Percentiles rank a stretch among this genome's conserved stretches.
These are phyloP conservation scores for Wickerhamiella lipophila DNA, from an alignment of 805 yeast genomes.

Conservation along the genomic window DNA sequence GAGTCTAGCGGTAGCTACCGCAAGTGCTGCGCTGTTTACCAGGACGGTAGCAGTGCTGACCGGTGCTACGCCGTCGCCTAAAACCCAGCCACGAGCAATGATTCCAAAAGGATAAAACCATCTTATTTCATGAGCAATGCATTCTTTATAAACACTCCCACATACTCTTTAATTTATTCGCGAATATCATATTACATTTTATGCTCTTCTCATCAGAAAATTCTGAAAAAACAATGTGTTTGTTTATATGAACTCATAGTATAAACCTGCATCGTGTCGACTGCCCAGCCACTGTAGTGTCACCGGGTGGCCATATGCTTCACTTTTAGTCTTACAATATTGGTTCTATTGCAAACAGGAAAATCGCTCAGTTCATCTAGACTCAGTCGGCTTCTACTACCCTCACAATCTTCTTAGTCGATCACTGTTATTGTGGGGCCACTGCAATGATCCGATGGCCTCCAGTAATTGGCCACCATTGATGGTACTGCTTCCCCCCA, in stretches of 20 bases:
- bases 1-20: not conserved
- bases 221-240: too few relatives aligned
- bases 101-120: not conserved
- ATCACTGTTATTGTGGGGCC: conserved; percentile 7
- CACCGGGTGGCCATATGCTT: too few relatives aligned
- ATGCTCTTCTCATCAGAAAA: too few relatives aligned
- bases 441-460: not conserved
- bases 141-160: not conserved
- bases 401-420: not conserved
- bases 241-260: too few relatives aligned
- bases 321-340: too few relatives aligned
- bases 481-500: conserved; percentile 60
- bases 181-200: too few relatives aligned
- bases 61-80: conserved; percentile 6
- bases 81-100: not conserved
- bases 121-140: not conserved
- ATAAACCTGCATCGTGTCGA: too few relatives aligned
- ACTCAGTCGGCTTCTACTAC: too few relatives aligned
- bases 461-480: conserved; percentile 35
- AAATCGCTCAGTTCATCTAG: too few relatives aligned
- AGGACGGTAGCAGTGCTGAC: not conserved
- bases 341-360: too few relatives aligned
- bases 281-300: too few relatives aligned
- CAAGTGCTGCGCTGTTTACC: conserved; percentile 7
- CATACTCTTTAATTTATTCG: not conserved